phyloP scores from a whole-genome alignment of 805 yeast genomes.

The Spencermartinsiella europaea region DNA sequence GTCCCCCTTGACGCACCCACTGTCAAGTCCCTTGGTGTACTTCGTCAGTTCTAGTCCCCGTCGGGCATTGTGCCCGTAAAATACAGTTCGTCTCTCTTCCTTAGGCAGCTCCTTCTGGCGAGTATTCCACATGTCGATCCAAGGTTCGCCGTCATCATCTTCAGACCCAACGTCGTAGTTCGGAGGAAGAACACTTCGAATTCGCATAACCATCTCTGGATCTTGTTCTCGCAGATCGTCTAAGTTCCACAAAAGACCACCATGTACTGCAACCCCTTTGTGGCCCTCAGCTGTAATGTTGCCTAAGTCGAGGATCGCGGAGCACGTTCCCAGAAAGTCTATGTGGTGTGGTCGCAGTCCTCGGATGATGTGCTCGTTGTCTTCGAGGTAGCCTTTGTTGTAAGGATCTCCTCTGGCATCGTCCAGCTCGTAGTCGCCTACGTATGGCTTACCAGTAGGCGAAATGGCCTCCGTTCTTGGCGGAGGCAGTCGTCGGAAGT shows the following conservation, averaged over 20 bases:
- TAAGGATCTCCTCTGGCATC: neutral
- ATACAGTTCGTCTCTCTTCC: constrained; percentile 41
- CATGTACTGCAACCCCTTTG: constrained; percentile 68
- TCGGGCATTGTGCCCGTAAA: constrained; percentile 87
- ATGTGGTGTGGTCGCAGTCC: constrained; percentile 57
- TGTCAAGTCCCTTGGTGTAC: constrained; percentile 75
- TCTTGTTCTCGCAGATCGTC: constrained; percentile 48
- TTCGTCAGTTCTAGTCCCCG: constrained; percentile 62
- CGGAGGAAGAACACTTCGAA: constrained; percentile 66
- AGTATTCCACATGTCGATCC: constrained; percentile 55
- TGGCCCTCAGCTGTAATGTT: constrained; percentile 38
- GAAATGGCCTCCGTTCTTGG: constrained; percentile 18
- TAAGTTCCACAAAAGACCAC: constrained; percentile 69
- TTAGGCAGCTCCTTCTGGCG: constrained; percentile 33
- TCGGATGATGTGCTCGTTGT: constrained; percentile 40
- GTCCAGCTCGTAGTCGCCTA: neutral
- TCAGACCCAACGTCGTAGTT: constrained; percentile 55
- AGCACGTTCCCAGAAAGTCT: constrained; percentile 53
- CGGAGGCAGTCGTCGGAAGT: constrained; percentile 43
- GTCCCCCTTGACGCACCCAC: constrained; percentile 76
- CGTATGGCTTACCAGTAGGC: neutral
- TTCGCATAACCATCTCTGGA: constrained; percentile 58
- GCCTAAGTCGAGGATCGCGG: constrained; percentile 60
- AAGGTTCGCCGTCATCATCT: constrained; percentile 40
- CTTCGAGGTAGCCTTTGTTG: constrained; percentile 1